Evolutionary conservation across 768 basidiomycete genomes (phyloP).

Genomic region (Psilocybe sp.): DNA sequence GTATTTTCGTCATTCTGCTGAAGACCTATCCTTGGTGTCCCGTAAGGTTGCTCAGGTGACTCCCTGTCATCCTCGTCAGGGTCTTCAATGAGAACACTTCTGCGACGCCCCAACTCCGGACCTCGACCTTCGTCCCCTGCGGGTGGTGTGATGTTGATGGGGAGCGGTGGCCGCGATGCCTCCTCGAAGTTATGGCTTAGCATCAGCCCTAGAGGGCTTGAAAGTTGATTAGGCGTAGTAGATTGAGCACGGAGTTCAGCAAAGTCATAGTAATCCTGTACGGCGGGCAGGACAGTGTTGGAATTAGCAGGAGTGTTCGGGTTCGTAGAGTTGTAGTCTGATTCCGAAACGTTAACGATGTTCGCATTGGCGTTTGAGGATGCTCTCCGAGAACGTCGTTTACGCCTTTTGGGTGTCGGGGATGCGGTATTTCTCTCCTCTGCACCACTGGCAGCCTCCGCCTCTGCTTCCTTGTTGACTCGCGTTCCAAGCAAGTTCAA

Average conservation of each 20-base stretch:
- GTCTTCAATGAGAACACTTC: slow-evolving; percentile 69
- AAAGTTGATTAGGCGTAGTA: slow-evolving; percentile 39
- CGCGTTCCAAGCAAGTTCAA: slow-evolving; percentile 60
- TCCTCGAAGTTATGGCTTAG: slow-evolving; percentile 23
- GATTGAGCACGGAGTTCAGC: slow-evolving; percentile 40
- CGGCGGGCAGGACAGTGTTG: slow-evolving; percentile 45
- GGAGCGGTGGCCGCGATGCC: slow-evolving; percentile 16
- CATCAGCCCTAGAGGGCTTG: slow-evolving; percentile 29
- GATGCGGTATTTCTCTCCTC: slow-evolving; percentile 50
- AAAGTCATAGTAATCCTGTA: slow-evolving; percentile 27
- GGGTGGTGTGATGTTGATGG: slow-evolving; percentile 8
- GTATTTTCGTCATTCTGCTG: slow-evolving; percentile 49
- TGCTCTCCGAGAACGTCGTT: slow-evolving; percentile 52
- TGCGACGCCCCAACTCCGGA: slow-evolving; percentile 41
- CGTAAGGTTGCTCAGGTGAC: slow-evolving; percentile 34
- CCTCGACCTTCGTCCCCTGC: slow-evolving; percentile 32
- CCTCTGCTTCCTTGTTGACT: slow-evolving; percentile 58
- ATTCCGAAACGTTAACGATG: slow-evolving; percentile 46
- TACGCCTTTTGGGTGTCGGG: slow-evolving; percentile 51
- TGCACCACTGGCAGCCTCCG: slow-evolving; percentile 56
- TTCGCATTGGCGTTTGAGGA: slow-evolving; percentile 41
- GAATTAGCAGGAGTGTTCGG: slow-evolving; percentile 61
- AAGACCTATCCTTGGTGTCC: slow-evolving; percentile 33
- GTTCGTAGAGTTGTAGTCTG: slow-evolving; percentile 45
- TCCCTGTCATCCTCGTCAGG: slow-evolving; percentile 54